Percentiles rank a stretch among this genome's conserved stretches.
phyloP scores from a whole-genome alignment of 2,329 filamentous ascomycete genomes.

The Neonectria neomacrospora region DNA sequence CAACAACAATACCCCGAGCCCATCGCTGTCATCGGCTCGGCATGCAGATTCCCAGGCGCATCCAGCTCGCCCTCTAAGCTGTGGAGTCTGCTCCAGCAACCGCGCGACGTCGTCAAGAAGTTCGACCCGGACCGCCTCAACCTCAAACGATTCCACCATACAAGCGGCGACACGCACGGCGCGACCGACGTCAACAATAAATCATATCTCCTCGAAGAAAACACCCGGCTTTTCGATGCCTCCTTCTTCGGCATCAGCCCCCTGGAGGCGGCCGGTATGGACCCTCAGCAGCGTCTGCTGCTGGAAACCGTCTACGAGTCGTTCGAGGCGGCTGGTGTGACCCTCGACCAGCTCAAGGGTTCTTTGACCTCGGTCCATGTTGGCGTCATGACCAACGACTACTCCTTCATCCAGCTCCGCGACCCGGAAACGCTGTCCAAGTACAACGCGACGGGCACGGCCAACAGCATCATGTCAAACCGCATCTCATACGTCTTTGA shows the following conservation, averaged over 20 bases:
- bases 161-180: constrained; percentile 19
- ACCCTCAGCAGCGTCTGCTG: constrained; percentile 55
- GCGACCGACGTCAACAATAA: constrained; percentile 47
- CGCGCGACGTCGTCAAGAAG: constrained; percentile 8
- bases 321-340: constrained; percentile 51
- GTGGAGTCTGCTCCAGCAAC: constrained; percentile 6
- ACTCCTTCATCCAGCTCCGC: constrained; percentile 19
- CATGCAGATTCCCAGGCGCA: constrained; percentile 11
- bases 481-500: constrained; percentile 52
- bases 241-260: constrained; percentile 54
- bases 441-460: constrained; percentile 43
- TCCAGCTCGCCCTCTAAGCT: constrained; percentile 16
- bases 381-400: constrained; percentile 32
- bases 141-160: constrained; percentile 7
- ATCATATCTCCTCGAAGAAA: constrained; percentile 45
- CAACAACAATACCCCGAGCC: constrained; percentile 14
- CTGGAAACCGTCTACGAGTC: constrained; percentile 56
- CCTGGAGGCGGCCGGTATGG: constrained; percentile 52
- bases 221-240: constrained; percentile 49
- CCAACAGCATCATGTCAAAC: constrained; percentile 48
- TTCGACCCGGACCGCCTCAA: constrained; percentile 15
- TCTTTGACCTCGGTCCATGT: constrained; percentile 28
- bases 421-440: constrained; percentile 24
- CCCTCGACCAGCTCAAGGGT: constrained; percentile 42
- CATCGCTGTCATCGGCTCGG: constrained; percentile 9